Evolutionary conservation across 768 basidiomycete genomes (phyloP).

Genomic region (Hypholoma sublateritium): DNA sequence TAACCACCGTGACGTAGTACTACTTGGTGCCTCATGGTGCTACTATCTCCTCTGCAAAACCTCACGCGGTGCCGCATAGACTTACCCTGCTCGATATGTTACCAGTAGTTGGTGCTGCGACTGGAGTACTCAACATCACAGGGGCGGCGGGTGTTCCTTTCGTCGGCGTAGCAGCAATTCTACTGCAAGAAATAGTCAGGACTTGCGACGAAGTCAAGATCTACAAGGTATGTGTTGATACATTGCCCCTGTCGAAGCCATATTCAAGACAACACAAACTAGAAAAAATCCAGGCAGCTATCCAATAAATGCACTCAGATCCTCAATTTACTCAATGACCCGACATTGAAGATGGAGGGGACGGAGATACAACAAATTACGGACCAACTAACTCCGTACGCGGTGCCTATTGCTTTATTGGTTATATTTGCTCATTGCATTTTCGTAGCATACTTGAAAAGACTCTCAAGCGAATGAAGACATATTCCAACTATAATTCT

Average conservation of each 20-base stretch:
- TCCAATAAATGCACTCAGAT: slow-evolving; percentile 41
- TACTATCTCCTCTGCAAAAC: no score
- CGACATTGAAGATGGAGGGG: slow-evolving; percentile 36
- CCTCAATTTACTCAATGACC: slow-evolving; percentile 38
- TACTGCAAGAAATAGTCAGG: slow-evolving; percentile 43
- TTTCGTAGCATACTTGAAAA: slow-evolving; percentile 39
- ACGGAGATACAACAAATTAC: slow-evolving; percentile 37
- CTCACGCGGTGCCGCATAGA: not conserved
- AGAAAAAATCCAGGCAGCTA: slow-evolving; percentile 45
- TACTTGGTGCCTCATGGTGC: no score
- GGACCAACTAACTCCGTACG: slow-evolving; percentile 45
- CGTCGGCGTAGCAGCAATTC: slow-evolving; percentile 40
- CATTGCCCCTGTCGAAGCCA: not conserved
- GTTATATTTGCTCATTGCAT: not conserved
- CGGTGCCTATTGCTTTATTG: not conserved
- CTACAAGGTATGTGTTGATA: slow-evolving; percentile 42
- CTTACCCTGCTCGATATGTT: slow-evolving; percentile 16
- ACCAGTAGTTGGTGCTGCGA: slow-evolving; percentile 17
- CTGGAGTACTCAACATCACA: slow-evolving; percentile 40
- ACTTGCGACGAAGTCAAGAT: slow-evolving; percentile 45
- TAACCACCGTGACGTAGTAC: no score
- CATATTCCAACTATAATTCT: slow-evolving; percentile 38
- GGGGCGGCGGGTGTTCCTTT: slow-evolving; percentile 45
- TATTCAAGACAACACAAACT: not conserved
- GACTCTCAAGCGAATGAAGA: slow-evolving; percentile 37